Conservation (phyloP, 108 stramenopile genomes). For the Schizochytrium sp. region DNA sequence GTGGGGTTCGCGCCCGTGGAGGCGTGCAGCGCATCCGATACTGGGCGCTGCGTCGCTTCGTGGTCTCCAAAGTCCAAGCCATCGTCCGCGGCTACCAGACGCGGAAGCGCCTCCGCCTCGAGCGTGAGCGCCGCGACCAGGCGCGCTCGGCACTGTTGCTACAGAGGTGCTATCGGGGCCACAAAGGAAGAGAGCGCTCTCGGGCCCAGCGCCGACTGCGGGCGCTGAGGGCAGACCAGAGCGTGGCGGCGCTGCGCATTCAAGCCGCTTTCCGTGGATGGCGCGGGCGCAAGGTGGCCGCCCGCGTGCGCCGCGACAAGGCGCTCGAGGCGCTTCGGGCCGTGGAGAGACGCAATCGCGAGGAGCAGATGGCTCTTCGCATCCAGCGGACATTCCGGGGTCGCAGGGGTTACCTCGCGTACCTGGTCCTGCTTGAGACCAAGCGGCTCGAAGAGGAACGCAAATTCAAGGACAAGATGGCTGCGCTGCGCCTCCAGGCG, state of each 20-base stretch:
- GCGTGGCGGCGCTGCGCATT: not conserved
- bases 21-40: not conserved
- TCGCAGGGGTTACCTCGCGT: not conserved
- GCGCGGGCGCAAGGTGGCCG: not conserved
- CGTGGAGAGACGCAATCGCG: not conserved
- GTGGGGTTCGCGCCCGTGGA: not conserved
- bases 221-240: not conserved
- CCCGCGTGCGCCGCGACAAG: not conserved
- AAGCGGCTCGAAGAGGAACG: not conserved
- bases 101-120: not conserved
- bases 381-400: not conserved
- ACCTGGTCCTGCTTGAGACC: not conserved
- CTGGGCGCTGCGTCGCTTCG: not conserved
- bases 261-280: not conserved
- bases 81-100: not conserved
- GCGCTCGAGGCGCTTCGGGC: not conserved
- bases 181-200: not conserved
- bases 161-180: not conserved
- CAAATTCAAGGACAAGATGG: not conserved
- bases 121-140: not conserved
- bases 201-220: not conserved
- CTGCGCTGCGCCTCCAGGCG: not conserved
- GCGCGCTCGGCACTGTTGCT: not conserved
- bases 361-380: constrained; percentile 1
- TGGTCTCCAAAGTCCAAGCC: not conserved